These are phyloP conservation scores for Tetrapisispora iriomotensis DNA, from an alignment of 805 yeast genomes.

Conservation along the genomic window DNA sequence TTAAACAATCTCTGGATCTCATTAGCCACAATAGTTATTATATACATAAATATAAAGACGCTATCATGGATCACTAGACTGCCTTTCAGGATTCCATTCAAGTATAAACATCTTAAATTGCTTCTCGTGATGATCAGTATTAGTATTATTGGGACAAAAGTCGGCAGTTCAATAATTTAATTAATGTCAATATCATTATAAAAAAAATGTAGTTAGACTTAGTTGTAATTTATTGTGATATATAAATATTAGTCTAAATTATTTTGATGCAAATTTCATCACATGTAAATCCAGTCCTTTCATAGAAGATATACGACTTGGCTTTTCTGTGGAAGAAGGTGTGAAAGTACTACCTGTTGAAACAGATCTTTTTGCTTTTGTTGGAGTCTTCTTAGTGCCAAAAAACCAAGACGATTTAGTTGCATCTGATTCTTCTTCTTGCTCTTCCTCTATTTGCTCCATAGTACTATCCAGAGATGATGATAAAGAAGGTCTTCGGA, in stretches of 20 bases:
- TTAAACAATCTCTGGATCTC: neutral
- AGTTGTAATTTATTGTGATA: no score
- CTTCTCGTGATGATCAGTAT: conserved; percentile 10
- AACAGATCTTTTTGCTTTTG: conserved; percentile 7
- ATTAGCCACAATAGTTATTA: no score
- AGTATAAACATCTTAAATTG: neutral
- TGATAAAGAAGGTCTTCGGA: conserved; percentile 6
- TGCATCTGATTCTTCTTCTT: neutral
- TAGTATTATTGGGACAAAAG: conserved; percentile 5
- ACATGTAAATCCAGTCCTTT: conserved; percentile 17
- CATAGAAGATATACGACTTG: conserved; percentile 8
- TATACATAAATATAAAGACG: neutral
- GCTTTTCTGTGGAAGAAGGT: conserved; percentile 8
- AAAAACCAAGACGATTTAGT: conserved; percentile 4
- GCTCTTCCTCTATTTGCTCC: conserved; percentile 8
- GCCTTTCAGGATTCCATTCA: neutral
- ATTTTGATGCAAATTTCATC: conserved; percentile 1
- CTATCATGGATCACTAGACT: neutral
- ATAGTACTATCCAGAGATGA: conserved; percentile 9
- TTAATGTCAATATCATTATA: neutral
- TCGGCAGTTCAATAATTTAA: neutral
- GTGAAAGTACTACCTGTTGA: conserved; percentile 12
- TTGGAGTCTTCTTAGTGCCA: neutral
- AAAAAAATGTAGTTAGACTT: no score
- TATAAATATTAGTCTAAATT: neutral